Evolutionary conservation across 2,329 filamentous ascomycete genomes (phyloP), one percentile per base, ranked within the genome.

Genomic region (Geosmithia putterillii): DNA sequence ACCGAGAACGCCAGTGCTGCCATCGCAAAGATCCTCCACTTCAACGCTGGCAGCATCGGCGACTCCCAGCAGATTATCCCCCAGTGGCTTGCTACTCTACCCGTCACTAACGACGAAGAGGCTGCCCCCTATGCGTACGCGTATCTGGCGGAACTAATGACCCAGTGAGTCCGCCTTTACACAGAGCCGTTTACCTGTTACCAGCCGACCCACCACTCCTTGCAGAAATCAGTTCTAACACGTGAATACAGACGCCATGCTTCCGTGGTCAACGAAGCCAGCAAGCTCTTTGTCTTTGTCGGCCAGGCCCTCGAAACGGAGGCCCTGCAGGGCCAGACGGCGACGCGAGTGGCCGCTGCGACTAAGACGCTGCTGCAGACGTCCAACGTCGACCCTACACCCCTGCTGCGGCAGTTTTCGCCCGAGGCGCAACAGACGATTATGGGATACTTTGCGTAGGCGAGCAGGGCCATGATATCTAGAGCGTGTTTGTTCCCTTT

Each of bases 1-100:
- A 96, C 92, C 2, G 92, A 98, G 66, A 98, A 98, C 58, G 90
- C 90, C 7, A 95, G 87, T 52, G 90, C 92, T 37, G 88, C 87
- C 51, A 92, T 98, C 56, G 92, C 92, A 32, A 98, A 98, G 73
- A 90, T 98, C 43, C 71, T 98, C 50, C 88, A 95, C 59, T 95
- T 82, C 67, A 95, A 94, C 63, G 69, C 79, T 20, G 71, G 71
- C 51, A 85, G 84, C 57, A 81, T 98, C 17, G 71, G 70, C 43
- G 86, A 94, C 54, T 71, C 77, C 41, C 81, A 92, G 56, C 75
- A 83, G 34, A 73, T 95, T 21, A 79, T 87, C 37, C 67, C 71
- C n/a, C 82, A 84, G 58, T 98, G 92, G 92, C 68, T 98, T 41
- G 81, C 87, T 50, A 95, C 90, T 0, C 70, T 98, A 32, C 92